Percentiles rank a stretch among this genome's conserved stretches.
Evolutionary conservation across 192 early-diverging fungal genomes (phyloP).

Genomic region (Phlyctochytrium planicorne): DNA sequence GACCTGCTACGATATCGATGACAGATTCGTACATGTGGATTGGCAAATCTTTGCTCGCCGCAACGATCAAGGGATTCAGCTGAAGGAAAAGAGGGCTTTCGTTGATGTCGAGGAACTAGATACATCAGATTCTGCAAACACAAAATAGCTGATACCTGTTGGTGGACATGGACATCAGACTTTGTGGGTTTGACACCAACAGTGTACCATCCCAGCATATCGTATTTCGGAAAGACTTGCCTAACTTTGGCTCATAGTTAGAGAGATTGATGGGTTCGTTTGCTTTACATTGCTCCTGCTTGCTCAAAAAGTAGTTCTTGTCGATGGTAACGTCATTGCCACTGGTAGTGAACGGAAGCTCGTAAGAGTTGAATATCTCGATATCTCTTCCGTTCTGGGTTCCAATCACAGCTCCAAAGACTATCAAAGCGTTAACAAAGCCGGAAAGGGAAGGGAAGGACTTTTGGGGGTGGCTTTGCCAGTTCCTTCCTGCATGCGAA

Average conservation of each 20-base stretch:
- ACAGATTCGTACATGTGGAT: constrained; percentile 77
- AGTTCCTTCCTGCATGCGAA: constrained; percentile 57
- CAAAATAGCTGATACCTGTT: constrained; percentile 54
- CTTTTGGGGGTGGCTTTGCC: constrained; percentile 1
- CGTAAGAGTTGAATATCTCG: constrained; percentile 85
- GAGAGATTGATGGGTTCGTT: background rate
- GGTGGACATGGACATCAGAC: constrained; percentile 67
- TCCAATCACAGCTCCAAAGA: constrained; percentile 77
- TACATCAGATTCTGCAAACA: background rate
- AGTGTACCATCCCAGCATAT: constrained; percentile 85
- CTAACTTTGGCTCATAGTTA: constrained; percentile 49
- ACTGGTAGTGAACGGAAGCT: constrained; percentile 50
- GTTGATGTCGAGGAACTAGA: constrained; percentile 68
- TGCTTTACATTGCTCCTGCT: constrained; percentile 76
- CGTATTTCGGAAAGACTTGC: constrained; percentile 80
- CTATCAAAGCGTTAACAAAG: constrained; percentile 30
- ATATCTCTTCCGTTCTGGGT: constrained; percentile 75
- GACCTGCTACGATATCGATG: constrained; percentile 59
- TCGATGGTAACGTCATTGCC: constrained; percentile 54
- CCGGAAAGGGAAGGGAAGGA: background rate
- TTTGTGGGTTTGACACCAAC: constrained; percentile 61
- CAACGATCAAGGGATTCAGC: constrained; percentile 47
- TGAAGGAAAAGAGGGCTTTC: constrained; percentile 76
- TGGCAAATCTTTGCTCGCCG: constrained; percentile 63
- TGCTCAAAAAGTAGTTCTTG: constrained; percentile 62